Base-by-base conservation (phyloP, 805 yeast species). In the Lipomyces sp. region DNA sequence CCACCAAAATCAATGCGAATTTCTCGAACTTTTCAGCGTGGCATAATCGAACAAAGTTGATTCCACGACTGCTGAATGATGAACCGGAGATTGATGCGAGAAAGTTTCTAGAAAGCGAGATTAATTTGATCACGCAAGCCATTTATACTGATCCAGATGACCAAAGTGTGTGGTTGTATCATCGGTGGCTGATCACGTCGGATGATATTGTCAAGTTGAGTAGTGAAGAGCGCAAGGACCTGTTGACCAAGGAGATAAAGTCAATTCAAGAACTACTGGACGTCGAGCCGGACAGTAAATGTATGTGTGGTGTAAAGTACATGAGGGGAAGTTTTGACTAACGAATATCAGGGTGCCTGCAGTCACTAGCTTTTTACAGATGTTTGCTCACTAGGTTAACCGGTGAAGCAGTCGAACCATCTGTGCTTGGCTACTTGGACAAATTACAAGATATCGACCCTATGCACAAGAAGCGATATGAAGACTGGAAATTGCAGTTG, bases 1-100 rank as follows among this genome's bases (percentile, higher is more conserved):
- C 94, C 0, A 77, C 80, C 60, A 89, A 88, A 80, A 92, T 95
- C 72, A 90, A 89, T 73, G 84, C 82, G 63, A 90, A 95, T 77
- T 91, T 93, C 65, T 90, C 97, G 50, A 95, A 95, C 77, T 95
- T 89, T 74, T 90, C 97, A 1, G 98, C 99, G 4, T 92, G 97
- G 96, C 98, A 94, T 77, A 90, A 91, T 76, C 81, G 98, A 69
- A 84, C 92, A 1, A 87, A 85, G 64, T 78, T 93, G 66, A 83
- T 94, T 11, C 86, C 87, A 2, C 78, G 77, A 60, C 76, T 90
- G 60, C 81, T 85, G 62, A 70, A 73, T 0, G 64, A 64, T 3
- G 73, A 60, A 39, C 60, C 75, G 66, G 70, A 74, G 55, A 59
- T 65, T 2, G 64, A 70, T 3, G 67, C 72, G 34, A 73, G 72